These are phyloP conservation scores for Sphaceloma murrayae DNA, from an alignment of 2,329 filamentous ascomycete species.

Conservation along the genomic window DNA sequence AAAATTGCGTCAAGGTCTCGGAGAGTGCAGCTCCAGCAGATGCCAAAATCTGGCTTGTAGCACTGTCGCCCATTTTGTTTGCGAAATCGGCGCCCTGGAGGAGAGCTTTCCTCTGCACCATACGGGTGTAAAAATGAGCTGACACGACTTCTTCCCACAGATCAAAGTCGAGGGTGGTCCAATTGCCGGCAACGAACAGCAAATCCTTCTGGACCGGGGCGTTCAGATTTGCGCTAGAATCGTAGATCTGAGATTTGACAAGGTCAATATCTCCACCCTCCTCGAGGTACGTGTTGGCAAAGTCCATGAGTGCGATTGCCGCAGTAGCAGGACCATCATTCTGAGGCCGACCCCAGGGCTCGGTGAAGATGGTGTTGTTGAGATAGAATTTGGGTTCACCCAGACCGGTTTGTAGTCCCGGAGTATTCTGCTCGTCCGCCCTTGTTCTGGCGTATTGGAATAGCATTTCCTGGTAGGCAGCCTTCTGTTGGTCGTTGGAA, in stretches of 20 bases:
- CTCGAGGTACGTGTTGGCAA: constrained; percentile 25
- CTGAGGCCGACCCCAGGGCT: constrained; percentile 29
- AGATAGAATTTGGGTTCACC: constrained; percentile 29
- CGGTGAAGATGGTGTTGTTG: constrained; percentile 26
- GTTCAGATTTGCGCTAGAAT: constrained; percentile 22
- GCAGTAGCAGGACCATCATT: constrained; percentile 28
- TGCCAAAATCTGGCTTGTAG: constrained; percentile 24
- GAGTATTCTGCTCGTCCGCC: constrained; percentile 27
- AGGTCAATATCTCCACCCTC: constrained; percentile 23
- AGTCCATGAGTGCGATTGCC: constrained; percentile 27
- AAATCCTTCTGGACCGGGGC: constrained; percentile 26
- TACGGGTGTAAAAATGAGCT: constrained; percentile 28
- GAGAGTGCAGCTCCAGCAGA: constrained; percentile 24
- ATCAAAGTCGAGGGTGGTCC: constrained; percentile 25
- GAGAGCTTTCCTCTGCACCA: constrained; percentile 27
- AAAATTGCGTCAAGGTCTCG: constrained; percentile 26
- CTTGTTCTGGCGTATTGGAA: constrained; percentile 25
- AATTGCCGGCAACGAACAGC: constrained; percentile 27
- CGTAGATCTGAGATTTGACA: constrained; percentile 25
- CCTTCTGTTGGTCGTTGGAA: constrained; percentile 19
- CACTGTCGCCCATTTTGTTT: constrained; percentile 24
- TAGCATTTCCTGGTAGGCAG: constrained; percentile 22
- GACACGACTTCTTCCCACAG: constrained; percentile 28
- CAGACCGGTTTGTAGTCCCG: constrained; percentile 25
- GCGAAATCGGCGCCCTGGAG: constrained; percentile 26